These are phyloP conservation scores for Coemansia sp. DNA, from an alignment of 192 early-diverging fungal species.

Conservation along the genomic window DNA sequence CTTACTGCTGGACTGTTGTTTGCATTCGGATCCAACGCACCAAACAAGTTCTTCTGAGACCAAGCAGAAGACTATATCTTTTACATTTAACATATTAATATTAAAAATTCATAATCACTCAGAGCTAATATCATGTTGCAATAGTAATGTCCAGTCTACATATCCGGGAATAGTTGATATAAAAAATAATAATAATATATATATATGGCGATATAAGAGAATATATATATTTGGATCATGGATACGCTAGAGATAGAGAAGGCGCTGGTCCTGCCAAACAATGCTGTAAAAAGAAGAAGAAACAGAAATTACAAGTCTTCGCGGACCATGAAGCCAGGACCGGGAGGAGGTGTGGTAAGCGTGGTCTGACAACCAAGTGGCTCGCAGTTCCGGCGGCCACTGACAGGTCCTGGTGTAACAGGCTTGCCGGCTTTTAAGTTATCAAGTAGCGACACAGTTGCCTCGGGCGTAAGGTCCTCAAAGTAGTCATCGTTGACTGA, in stretches of 20 bases:
- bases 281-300: slow-evolving; percentile 1
- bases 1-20: slow-evolving; percentile 67
- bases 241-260: background rate
- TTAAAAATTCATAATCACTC: background rate
- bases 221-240: background rate
- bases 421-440: slow-evolving; percentile 78
- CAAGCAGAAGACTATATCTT: background rate
- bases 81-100: background rate
- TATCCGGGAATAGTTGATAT: too few relatives aligned
- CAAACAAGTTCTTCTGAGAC: slow-evolving; percentile 38
- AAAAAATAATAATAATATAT: background rate
- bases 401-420: slow-evolving; percentile 80
- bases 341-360: slow-evolving; percentile 82
- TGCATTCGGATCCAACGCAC: slow-evolving; percentile 62
- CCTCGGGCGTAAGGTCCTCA: slow-evolving; percentile 95
- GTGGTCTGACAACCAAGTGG: slow-evolving; percentile 79
- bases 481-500: slow-evolving; percentile 99
- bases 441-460: slow-evolving; percentile 85
- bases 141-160: too few relatives aligned
- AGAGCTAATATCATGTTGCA: background rate
- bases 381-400: slow-evolving; percentile 88
- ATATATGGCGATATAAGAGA: too few relatives aligned
- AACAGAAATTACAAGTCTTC: slow-evolving; percentile 66
- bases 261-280: background rate
- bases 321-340: slow-evolving; percentile 89